A percentile compares a stretch with the other conserved stretches of the same genome.
Evolutionary conservation across 2,329 filamentous ascomycete species (phyloP).

Genomic region (Trichoderma sp.): DNA sequence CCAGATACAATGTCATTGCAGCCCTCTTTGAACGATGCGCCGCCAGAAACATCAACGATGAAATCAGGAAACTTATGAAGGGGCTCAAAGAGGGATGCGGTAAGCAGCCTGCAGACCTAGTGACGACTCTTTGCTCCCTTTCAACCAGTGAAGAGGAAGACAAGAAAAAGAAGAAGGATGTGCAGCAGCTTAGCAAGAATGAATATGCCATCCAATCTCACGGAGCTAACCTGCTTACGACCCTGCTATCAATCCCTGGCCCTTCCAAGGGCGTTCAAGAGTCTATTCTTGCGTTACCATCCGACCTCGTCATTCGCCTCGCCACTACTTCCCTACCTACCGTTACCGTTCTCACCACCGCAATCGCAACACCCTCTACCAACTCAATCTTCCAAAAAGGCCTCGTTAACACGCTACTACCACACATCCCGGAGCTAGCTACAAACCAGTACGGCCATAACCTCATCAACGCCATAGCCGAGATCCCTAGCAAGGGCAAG

Average conservation of each 20-base stretch:
- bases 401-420: conserved; percentile 53
- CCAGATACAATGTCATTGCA: conserved; percentile 77
- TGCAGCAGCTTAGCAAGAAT: conserved; percentile 55
- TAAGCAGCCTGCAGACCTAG: conserved; percentile 50
- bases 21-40: conserved; percentile 82
- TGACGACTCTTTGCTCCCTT: conserved; percentile 56
- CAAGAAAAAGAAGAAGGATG: conserved; percentile 44
- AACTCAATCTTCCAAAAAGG: conserved; percentile 61
- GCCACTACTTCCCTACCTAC: conserved; percentile 60
- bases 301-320: conserved; percentile 63
- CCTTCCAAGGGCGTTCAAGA: conserved; percentile 73
- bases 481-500: conserved; percentile 54
- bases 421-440: conserved; percentile 52
- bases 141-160: conserved; percentile 41
- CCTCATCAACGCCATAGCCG: conserved; percentile 54
- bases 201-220: conserved; percentile 64
- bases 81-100: conserved; percentile 55
- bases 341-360: conserved; percentile 54
- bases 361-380: conserved; percentile 52
- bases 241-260: conserved; percentile 76
- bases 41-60: conserved; percentile 63
- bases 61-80: conserved; percentile 53
- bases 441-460: conserved; percentile 56
- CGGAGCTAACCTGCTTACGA: conserved; percentile 78
- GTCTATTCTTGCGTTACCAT: conserved; percentile 64